These are phyloP conservation scores for Penicillium sumatraense DNA, from an alignment of 2,329 filamentous ascomycete species.

Conservation along the genomic window DNA sequence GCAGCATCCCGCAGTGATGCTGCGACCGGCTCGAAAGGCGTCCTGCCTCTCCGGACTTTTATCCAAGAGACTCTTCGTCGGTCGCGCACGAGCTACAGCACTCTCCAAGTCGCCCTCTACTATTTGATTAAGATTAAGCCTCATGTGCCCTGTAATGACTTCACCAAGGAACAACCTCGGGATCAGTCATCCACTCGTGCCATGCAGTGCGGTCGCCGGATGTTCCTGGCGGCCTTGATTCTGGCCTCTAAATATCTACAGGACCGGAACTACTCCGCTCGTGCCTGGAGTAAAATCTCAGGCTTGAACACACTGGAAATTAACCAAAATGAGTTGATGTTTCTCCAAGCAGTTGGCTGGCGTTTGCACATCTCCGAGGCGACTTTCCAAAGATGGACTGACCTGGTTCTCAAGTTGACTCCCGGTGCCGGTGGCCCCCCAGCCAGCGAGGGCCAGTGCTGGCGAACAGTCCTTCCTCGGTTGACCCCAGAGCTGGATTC, in stretches of 20 bases:
- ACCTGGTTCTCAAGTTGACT: constrained; percentile 85
- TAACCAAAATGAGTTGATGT: constrained; percentile 94
- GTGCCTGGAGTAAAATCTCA: constrained; percentile 99
- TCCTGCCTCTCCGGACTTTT: constrained; percentile 89
- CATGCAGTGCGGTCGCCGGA: constrained; percentile 92
- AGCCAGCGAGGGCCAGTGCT: constrained; percentile 41
- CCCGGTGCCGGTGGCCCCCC: constrained; percentile 57
- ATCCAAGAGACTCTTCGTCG: constrained; percentile 96
- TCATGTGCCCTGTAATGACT: constrained; percentile 80
- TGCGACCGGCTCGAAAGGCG: constrained; percentile 68
- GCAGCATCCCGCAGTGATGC: constrained; percentile 74
- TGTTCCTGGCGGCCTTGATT: constrained; percentile 95
- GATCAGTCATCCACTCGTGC: constrained; percentile 75
- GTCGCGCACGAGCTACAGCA: constrained; percentile 96
- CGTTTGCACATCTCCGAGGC: constrained; percentile 90
- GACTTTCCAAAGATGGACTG: constrained; percentile 90
- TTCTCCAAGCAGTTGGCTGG: constrained; percentile 89
- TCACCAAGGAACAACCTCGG: constrained; percentile 81
- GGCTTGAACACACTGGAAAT: constrained; percentile 93
- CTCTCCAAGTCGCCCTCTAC: constrained; percentile 93
- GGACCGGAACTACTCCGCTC: constrained; percentile 95
- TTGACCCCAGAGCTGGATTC: constrained; percentile 63
- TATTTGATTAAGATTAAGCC: constrained; percentile 94
- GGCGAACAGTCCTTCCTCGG: constrained; percentile 56
- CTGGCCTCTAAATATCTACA: constrained; percentile 97